These are phyloP conservation scores for Penicillium nordicum DNA, from an alignment of 2,329 filamentous ascomycete species.

Conservation along the genomic window DNA sequence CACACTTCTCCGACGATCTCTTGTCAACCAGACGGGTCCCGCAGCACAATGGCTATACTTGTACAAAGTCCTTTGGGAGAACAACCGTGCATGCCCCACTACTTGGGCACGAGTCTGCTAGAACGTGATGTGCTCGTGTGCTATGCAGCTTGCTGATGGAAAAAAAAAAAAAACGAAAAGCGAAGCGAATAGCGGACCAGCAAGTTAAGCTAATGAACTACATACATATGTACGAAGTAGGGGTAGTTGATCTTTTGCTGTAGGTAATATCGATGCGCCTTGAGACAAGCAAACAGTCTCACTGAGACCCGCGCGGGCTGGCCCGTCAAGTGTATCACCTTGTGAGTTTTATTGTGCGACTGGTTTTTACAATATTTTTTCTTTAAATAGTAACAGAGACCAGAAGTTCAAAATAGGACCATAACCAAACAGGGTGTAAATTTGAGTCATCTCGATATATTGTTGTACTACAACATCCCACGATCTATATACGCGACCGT, in stretches of 20 bases:
- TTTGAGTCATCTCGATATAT: neutral
- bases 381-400: neutral
- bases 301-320: neutral
- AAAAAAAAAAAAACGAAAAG: neutral
- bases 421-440: neutral
- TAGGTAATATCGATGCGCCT: neutral
- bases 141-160: slow-evolving; percentile 1
- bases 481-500: slow-evolving; percentile 1
- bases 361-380: neutral
- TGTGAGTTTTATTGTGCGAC: neutral
- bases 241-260: neutral
- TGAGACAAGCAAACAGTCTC: slow-evolving; percentile 14
- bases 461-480: neutral
- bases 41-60: slow-evolving; percentile 6
- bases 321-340: neutral
- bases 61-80: slow-evolving; percentile 4
- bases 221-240: neutral
- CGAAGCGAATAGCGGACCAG: neutral
- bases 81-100: slow-evolving; percentile 12
- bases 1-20: neutral
- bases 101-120: slow-evolving; percentile 9
- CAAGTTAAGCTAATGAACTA: neutral
- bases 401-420: neutral
- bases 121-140: slow-evolving; percentile 4
- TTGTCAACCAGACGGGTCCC: neutral